Percentiles rank a stretch among this genome's conserved stretches.
Conservation (phyloP, 371 early-diverging fungal species). For the Mucor circinelloides region DNA sequence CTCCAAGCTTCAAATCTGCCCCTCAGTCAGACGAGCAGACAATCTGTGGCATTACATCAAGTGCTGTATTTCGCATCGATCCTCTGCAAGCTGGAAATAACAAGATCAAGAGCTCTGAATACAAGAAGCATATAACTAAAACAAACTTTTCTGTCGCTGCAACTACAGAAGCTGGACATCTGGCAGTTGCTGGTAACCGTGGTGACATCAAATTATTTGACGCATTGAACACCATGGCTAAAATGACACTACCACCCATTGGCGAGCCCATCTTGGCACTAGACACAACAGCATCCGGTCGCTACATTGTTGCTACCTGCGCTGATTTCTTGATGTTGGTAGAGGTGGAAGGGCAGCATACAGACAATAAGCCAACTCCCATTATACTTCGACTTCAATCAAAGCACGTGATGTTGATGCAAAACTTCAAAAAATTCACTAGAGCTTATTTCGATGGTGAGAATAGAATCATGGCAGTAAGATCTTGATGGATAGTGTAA, state of each 20-base stretch:
- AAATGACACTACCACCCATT: not conserved
- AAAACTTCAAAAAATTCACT: not conserved
- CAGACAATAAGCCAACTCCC: not conserved
- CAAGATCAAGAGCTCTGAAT: not conserved
- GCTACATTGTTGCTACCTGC: not conserved
- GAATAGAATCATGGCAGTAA: not conserved
- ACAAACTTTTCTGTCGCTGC: not conserved
- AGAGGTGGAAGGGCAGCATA: not conserved
- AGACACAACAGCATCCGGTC: not conserved
- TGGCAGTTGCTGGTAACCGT: not conserved
- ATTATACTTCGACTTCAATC: not conserved
- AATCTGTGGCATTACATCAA: not conserved
- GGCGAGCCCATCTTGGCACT: not conserved
- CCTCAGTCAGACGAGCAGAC: not conserved
- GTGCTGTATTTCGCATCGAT: not conserved
- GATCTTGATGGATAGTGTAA: too few species aligned
- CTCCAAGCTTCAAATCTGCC: not conserved
- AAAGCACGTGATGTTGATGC: not conserved
- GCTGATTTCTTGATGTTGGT: not conserved
- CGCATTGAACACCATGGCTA: not conserved
- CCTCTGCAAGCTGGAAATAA: not conserved
- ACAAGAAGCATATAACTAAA: not conserved
- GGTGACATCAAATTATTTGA: not conserved
- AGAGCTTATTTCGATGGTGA: not conserved
- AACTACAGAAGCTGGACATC: not conserved